Base-by-base conservation (phyloP, 2,329 filamentous ascomycete species). In the Aspergillus alliaceus region DNA sequence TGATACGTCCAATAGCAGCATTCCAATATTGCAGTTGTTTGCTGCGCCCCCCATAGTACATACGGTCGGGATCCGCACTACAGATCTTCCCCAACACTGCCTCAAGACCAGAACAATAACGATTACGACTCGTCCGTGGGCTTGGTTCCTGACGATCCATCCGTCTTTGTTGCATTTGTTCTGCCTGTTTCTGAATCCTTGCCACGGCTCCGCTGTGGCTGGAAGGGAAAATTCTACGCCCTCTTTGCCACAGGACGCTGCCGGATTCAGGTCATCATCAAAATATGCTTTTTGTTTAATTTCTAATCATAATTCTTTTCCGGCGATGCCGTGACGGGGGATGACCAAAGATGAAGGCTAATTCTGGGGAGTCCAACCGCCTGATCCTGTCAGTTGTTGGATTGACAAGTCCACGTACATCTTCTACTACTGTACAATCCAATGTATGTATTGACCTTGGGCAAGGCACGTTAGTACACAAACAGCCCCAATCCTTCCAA, bases 61-160 rank as follows among this genome's bases (percentile, higher is more conserved):
- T n/a, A 44, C 24, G 40, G 22, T 27, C 40, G 40, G 40, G 39
- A 25, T 44, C 22, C 37, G n/a, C n/a, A n/a, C n/a, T n/a, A n/a
- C n/a, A n/a, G 5, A 24, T 4, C 25, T 14, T 37, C 25, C n/a
- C n/a, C 32, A 39, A 51, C 32, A 48, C 44, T 32, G 44, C 44
- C 44, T 31, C 44, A 31, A 39, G 15, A 18, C 24, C 14, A 46
- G 11, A 29, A 9, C 12, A 46, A 15, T 25, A 46, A 12, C 25
- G 42, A 48, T 48, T 48, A 48, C 44, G 44, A 48, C 15, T 32
- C 14, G 11, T 52, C 20, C 39, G 40, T 18, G 27, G 40, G 40
- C 40, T 44, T 11, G 35, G 50, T 52, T 52, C 50, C 50, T 52
- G 50, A 42, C 35, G 50, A 52, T 52, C 50, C 18, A 52, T 52